phyloP scores from a whole-genome alignment of 192 early-diverging fungal genomes.

The Entrophospora sp. region DNA sequence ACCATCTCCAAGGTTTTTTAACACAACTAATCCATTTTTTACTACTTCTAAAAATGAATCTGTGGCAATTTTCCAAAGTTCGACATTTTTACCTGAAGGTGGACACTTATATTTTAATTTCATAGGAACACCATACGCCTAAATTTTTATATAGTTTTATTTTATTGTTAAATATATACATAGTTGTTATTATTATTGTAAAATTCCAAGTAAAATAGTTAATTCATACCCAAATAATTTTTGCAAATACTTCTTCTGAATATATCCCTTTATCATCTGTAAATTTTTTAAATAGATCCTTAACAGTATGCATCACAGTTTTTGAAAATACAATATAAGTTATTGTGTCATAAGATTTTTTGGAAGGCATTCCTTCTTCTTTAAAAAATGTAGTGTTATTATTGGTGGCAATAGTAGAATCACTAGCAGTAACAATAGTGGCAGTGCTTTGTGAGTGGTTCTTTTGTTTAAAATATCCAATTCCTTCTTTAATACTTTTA shows the following conservation, averaged over 20 bases:
- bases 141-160: conserved; percentile 9
- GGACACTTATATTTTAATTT: conserved; percentile 69
- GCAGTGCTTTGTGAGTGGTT: too few relatives aligned
- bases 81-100: conserved; percentile 54
- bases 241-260: conserved; percentile 40
- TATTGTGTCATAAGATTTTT: conserved; percentile 28
- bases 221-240: conserved; percentile 32
- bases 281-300: conserved; percentile 47
- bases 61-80: conserved; percentile 66
- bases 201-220: neutral
- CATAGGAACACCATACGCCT: conserved; percentile 64
- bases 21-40: conserved; percentile 35
- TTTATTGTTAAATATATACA: neutral
- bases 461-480: too few relatives aligned
- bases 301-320: conserved; percentile 44
- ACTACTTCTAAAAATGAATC: conserved; percentile 52
- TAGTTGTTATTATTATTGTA: neutral
- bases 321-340: conserved; percentile 76
- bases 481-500: too few relatives aligned
- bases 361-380: neutral
- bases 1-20: conserved; percentile 34
- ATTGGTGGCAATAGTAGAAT: too few relatives aligned
- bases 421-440: too few relatives aligned
- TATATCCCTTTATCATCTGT: conserved; percentile 41
- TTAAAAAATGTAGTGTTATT: neutral